Evolutionary conservation across 2,329 filamentous ascomycete species (phyloP).

Genomic region (Zalaria sp.): DNA sequence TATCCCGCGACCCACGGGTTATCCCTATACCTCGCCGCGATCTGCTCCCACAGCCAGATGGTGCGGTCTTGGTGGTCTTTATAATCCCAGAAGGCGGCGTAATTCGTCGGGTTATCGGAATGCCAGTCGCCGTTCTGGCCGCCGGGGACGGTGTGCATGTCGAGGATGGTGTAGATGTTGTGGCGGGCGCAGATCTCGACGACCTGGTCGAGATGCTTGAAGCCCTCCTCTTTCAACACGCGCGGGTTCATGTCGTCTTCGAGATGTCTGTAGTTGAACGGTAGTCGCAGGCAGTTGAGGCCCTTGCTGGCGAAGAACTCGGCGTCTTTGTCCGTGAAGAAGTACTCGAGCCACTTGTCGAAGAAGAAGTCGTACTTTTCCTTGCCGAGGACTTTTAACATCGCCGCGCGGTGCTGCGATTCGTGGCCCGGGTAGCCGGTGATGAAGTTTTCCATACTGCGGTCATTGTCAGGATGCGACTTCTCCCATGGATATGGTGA

Average conservation of each 20-base stretch:
- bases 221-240: slow-evolving; percentile 33
- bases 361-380: slow-evolving; percentile 48
- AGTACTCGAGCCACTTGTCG: slow-evolving; percentile 41
- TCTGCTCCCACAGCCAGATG: slow-evolving; percentile 34
- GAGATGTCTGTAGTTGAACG: slow-evolving; percentile 47
- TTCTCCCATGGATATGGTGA: background rate
- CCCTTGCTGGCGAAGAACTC: slow-evolving; percentile 42
- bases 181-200: slow-evolving; percentile 33
- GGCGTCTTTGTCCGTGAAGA: slow-evolving; percentile 45
- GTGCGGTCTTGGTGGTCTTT: slow-evolving; percentile 37
- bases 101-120: slow-evolving; percentile 30
- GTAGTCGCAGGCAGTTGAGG: slow-evolving; percentile 44
- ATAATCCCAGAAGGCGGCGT: slow-evolving; percentile 37
- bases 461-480: background rate
- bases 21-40: slow-evolving; percentile 29
- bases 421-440: slow-evolving; percentile 48
- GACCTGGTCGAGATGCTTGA: slow-evolving; percentile 35
- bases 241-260: slow-evolving; percentile 35
- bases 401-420: slow-evolving; percentile 38
- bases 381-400: slow-evolving; percentile 38
- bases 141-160: slow-evolving; percentile 35
- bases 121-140: slow-evolving; percentile 39
- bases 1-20: slow-evolving; percentile 38
- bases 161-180: slow-evolving; percentile 37
- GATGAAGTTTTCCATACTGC: slow-evolving; percentile 47